Conservation (phyloP, 768 basidiomycete species). For the Podaxis sp. region DNA sequence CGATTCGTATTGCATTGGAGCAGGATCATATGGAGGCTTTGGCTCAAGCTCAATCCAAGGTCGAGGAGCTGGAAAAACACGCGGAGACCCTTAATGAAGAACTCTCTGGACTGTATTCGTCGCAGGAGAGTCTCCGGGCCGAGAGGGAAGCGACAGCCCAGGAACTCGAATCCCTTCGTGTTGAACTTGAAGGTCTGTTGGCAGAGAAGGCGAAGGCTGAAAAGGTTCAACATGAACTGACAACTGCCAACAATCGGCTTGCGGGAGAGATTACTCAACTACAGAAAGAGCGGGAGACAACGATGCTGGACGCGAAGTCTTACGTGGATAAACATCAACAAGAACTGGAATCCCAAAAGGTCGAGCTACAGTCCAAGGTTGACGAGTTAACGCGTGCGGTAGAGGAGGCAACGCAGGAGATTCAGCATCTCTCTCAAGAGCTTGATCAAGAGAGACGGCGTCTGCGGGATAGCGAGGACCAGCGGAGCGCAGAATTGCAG, state of each 20-base stretch:
- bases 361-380: constrained; percentile 34
- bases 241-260: constrained; percentile 9
- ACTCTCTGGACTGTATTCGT: constrained; percentile 1
- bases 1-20: constrained; percentile 13
- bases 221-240: background rate
- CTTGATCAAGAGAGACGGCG: constrained; percentile 39
- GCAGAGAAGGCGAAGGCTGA: background rate
- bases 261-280: constrained; percentile 22
- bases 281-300: constrained; percentile 29
- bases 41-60: constrained; percentile 18
- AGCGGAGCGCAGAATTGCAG: constrained; percentile 32
- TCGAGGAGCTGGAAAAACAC: constrained; percentile 19
- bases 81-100: constrained; percentile 17
- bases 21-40: constrained; percentile 20
- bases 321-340: constrained; percentile 17
- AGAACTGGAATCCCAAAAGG: constrained; percentile 34
- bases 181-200: background rate
- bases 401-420: constrained; percentile 37
- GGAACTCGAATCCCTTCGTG: background rate
- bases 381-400: constrained; percentile 37
- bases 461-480: constrained; percentile 31
- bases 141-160: constrained; percentile 17
- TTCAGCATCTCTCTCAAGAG: constrained; percentile 34
- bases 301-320: constrained; percentile 31
- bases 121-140: constrained; percentile 18